These are phyloP conservation scores for Pachyrhizus erosus DNA, from an alignment of 306 rosid species.

Conservation along the genomic window DNA sequence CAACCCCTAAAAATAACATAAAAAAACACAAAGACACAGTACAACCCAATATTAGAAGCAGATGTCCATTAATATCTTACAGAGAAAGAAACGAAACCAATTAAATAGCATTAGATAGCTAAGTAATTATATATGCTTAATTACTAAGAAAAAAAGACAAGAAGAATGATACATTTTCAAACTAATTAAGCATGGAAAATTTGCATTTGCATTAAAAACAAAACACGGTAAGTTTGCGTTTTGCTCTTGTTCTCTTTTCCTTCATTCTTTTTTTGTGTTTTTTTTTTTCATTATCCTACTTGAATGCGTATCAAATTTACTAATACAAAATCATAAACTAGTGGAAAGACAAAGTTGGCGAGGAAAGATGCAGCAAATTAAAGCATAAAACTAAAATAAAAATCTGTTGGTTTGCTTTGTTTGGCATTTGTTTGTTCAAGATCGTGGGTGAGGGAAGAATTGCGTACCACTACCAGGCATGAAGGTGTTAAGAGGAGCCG, in stretches of 20 bases:
- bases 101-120: conserved; percentile 16
- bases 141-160: conserved; percentile 19
- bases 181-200: conserved; percentile 34
- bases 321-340: conserved; percentile 41
- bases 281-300: conserved; percentile 40
- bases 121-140: conserved; percentile 3
- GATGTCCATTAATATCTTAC: conserved; percentile 40
- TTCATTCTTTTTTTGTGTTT: background rate
- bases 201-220: conserved; percentile 42
- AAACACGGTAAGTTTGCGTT: conserved; percentile 38
- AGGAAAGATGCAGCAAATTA: conserved; percentile 14
- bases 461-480: conserved; percentile 98
- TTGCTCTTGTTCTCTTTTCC: conserved; percentile 16
- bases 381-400: conserved; percentile 6
- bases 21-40: conserved; percentile 1
- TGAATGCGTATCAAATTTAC: conserved; percentile 45
- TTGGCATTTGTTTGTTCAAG: conserved; percentile 58
- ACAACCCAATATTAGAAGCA: conserved; percentile 35
- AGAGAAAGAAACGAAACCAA: conserved; percentile 45
- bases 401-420: background rate
- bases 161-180: conserved; percentile 13
- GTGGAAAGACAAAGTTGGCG: background rate
- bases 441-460: conserved; percentile 97
- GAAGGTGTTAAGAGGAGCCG: conserved; percentile 74
- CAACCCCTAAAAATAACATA: background rate